These are phyloP conservation scores for Agastache rugosa DNA, from an alignment of 257 asterid species.

Conservation along the genomic window DNA sequence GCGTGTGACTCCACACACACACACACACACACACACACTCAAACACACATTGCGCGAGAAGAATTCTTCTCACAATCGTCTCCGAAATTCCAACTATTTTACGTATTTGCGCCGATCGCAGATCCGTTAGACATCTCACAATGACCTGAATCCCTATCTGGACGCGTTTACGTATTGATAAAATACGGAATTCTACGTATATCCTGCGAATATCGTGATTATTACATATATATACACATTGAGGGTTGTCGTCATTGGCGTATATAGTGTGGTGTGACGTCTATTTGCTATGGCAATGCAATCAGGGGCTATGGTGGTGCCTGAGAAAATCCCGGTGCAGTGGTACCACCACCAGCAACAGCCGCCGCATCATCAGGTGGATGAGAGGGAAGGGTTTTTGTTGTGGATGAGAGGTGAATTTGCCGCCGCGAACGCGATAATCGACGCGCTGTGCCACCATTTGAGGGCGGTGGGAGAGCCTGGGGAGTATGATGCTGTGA, in stretches of 20 bases:
- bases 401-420: conserved; percentile 90
- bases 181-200: conserved; percentile 24
- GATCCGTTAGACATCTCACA: conserved; percentile 46
- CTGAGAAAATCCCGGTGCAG: conserved; percentile 51
- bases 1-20: conserved; percentile 28
- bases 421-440: conserved; percentile 91
- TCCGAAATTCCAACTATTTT: conserved; percentile 26
- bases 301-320: conserved; percentile 58
- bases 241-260: conserved; percentile 17
- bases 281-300: conserved; percentile 60
- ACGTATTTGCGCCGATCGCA: conserved; percentile 37
- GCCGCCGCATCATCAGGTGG: conserved; percentile 51
- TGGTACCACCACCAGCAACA: conserved; percentile 57
- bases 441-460: conserved; percentile 89
- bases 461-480: conserved; percentile 65
- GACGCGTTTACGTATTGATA: conserved; percentile 30
- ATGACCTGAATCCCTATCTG: conserved; percentile 41
- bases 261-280: conserved; percentile 3
- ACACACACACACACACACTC: conserved; percentile 22
- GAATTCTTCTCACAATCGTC: conserved; percentile 4
- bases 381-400: conserved; percentile 76
- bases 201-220: conserved; percentile 9
- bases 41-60: conserved; percentile 33
- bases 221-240: background rate
- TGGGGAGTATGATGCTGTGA: conserved; percentile 81